Percentiles rank a stretch among this genome's conserved stretches.
Conservation (phyloP, 2,329 filamentous ascomycete species). For the Aspergillus sp. region DNA sequence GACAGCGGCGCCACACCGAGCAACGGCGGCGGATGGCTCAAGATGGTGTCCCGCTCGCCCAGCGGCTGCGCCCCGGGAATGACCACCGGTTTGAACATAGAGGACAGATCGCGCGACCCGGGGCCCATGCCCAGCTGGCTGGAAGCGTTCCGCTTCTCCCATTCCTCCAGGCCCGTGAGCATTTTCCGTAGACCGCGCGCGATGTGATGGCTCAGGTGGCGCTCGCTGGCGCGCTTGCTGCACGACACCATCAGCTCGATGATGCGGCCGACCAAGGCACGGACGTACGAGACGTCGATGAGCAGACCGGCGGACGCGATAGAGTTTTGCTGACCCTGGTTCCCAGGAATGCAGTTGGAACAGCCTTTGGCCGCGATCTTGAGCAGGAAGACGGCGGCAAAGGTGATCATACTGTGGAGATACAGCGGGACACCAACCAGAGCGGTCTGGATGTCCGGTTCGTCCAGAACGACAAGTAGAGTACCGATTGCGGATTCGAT, state of each 20-base stretch:
- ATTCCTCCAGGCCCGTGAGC: constrained; percentile 39
- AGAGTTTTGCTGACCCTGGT: constrained; percentile 35
- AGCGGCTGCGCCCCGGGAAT: constrained; percentile 36
- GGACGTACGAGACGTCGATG: constrained; percentile 36
- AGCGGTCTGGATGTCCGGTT: constrained; percentile 42
- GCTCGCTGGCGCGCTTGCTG: constrained; percentile 37
- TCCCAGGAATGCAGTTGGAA: constrained; percentile 31
- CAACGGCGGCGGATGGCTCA: constrained; percentile 35
- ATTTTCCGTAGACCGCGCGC: constrained; percentile 38
- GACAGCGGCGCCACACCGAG: constrained; percentile 38
- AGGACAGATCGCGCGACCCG: constrained; percentile 24
- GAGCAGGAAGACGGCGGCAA: constrained; percentile 45
- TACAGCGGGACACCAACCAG: constrained; percentile 45
- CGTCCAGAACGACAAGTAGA: constrained; percentile 41
- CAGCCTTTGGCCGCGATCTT: constrained; percentile 43
- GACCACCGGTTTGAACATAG: constrained; percentile 35
- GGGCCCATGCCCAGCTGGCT: constrained; percentile 20
- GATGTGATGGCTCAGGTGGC: constrained; percentile 41
- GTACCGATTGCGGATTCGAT: constrained; percentile 43
- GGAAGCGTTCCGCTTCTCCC: constrained; percentile 32
- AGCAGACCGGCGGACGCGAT: constrained; percentile 35
- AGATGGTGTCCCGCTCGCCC: constrained; percentile 36
- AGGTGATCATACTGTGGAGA: constrained; percentile 48
- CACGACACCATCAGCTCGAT: constrained; percentile 39
- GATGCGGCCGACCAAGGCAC: constrained; percentile 31